phyloP scores from a whole-genome alignment of 2,329 filamentous ascomycete genomes.

The Pseudogymnoascus destructans region DNA sequence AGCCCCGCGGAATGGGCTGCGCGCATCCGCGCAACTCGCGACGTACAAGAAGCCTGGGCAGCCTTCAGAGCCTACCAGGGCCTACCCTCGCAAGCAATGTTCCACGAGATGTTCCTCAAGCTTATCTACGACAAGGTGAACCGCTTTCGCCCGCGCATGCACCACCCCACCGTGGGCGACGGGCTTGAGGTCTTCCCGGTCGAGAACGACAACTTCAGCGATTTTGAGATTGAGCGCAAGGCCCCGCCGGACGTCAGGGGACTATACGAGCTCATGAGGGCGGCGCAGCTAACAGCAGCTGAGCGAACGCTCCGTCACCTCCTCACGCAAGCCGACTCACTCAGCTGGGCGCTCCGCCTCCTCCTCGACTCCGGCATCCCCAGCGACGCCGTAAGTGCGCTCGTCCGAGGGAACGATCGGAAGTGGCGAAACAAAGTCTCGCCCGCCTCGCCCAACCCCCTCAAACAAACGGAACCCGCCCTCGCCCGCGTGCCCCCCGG shows the following conservation, averaged over 20 bases:
- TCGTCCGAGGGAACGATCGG: background rate
- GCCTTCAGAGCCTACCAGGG: conserved; percentile 18
- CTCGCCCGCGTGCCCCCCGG: conserved; percentile 20
- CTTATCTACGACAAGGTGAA: conserved; percentile 29
- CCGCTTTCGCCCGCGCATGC: conserved; percentile 10
- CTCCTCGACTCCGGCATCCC: background rate
- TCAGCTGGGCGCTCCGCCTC: background rate
- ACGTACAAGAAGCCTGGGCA: conserved; percentile 48
- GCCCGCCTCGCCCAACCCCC: background rate
- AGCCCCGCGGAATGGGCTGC: conserved; percentile 36
- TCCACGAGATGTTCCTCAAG: conserved; percentile 48
- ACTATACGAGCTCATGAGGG: conserved; percentile 45
- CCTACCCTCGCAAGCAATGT: conserved; percentile 33
- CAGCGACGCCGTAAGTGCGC: background rate
- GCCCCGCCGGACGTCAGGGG: conserved; percentile 44
- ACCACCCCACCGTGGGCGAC: conserved; percentile 43
- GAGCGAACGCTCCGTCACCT: background rate
- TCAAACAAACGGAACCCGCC: conserved; percentile 31
- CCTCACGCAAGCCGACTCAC: background rate
- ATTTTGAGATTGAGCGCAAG: conserved; percentile 51
- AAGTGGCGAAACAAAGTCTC: conserved; percentile 21
- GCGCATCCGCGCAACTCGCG: conserved; percentile 44
- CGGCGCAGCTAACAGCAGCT: background rate
- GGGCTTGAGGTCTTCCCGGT: conserved; percentile 40
- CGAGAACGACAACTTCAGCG: conserved; percentile 44